Percentiles rank a stretch among this genome's conserved stretches.
These are phyloP conservation scores for Sugiyamaella mastotermitis DNA, from an alignment of 805 yeast genomes.

Conservation along the genomic window DNA sequence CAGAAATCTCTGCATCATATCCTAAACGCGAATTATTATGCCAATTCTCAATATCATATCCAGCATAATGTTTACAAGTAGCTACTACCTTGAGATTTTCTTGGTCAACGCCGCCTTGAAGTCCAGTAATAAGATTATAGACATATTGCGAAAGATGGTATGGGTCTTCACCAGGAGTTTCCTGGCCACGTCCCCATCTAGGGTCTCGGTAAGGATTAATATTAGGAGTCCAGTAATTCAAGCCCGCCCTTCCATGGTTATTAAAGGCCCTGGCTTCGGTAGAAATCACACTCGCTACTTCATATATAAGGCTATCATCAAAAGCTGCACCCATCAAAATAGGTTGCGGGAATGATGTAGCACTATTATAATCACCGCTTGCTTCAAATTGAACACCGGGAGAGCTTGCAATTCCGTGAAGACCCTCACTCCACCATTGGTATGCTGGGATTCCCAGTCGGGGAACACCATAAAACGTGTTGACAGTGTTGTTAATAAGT, in stretches of 20 bases:
- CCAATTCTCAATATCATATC: constrained; percentile 14
- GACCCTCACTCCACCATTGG: constrained; percentile 14
- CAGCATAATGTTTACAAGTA: constrained; percentile 15
- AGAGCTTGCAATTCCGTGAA: constrained; percentile 11
- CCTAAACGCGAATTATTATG: constrained; percentile 4
- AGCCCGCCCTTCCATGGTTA: constrained; percentile 9
- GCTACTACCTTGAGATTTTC: constrained; percentile 8
- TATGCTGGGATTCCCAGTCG: constrained; percentile 13
- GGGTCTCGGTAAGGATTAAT: constrained; percentile 14
- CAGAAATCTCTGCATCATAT: constrained; percentile 10
- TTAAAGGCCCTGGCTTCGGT: constrained; percentile 14
- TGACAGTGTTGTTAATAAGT: constrained; percentile 9
- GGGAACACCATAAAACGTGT: constrained; percentile 10
- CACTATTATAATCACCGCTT: constrained; percentile 3
- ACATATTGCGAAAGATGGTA: constrained; percentile 8
- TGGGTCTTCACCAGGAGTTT: constrained; percentile 15
- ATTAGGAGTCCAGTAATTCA: constrained; percentile 13
- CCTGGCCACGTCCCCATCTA: constrained; percentile 16
- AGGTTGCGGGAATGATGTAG: constrained; percentile 13
- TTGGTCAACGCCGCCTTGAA: constrained; percentile 11
- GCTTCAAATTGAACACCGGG: constrained; percentile 9
- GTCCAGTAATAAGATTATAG: constrained; percentile 7
- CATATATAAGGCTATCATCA: constrained; percentile 8
- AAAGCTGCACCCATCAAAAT: constrained; percentile 10
- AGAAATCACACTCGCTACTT: constrained; percentile 6